A percentile compares a stretch with the other conserved stretches of the same genome.
These are phyloP conservation scores for Phytophthora parvispora DNA, from an alignment of 352 stramenopile species.

Conservation along the genomic window DNA sequence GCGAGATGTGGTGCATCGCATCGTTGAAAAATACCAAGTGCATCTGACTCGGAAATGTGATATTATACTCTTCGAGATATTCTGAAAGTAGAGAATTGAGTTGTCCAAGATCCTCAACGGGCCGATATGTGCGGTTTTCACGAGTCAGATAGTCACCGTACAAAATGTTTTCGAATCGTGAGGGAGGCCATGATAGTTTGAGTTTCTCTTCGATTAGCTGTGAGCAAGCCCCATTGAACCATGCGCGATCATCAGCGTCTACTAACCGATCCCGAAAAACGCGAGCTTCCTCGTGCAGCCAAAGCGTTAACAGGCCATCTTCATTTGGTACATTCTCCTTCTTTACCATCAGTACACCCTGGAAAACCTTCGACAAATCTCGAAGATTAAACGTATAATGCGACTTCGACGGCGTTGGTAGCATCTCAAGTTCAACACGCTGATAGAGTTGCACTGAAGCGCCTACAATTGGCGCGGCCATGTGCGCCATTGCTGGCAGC, in stretches of 20 bases:
- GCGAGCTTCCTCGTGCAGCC: constrained; percentile 93
- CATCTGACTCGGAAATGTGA: constrained; percentile 95
- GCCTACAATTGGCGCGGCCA: constrained; percentile 85
- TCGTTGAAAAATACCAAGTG: constrained; percentile 97
- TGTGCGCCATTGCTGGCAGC: constrained; percentile 75
- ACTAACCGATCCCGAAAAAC: constrained; percentile 95
- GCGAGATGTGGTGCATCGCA: constrained; percentile 95
- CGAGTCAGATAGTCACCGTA: constrained; percentile 94
- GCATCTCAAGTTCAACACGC: constrained; percentile 89
- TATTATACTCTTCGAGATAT: constrained; percentile 97
- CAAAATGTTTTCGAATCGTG: constrained; percentile 84
- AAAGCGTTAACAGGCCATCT: constrained; percentile 87
- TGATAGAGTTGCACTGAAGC: constrained; percentile 92
- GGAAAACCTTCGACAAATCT: constrained; percentile 95
- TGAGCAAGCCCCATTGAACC: constrained; percentile 88
- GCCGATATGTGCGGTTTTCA: constrained; percentile 81
- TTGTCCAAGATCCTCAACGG: constrained; percentile 72
- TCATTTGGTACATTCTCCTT: constrained; percentile 77
- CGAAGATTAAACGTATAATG: constrained; percentile 97
- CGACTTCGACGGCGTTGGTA: constrained; percentile 93
- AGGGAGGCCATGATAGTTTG: constrained; percentile 64
- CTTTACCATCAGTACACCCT: constrained; percentile 94
- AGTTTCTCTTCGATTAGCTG: constrained; percentile 81
- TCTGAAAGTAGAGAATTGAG: constrained; percentile 87
- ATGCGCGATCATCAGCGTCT: constrained; percentile 84